A percentile compares a stretch with the other conserved stretches of the same genome.
phyloP scores from a whole-genome alignment of 108 stramenopile species.

The Conticribra weissflogii region DNA sequence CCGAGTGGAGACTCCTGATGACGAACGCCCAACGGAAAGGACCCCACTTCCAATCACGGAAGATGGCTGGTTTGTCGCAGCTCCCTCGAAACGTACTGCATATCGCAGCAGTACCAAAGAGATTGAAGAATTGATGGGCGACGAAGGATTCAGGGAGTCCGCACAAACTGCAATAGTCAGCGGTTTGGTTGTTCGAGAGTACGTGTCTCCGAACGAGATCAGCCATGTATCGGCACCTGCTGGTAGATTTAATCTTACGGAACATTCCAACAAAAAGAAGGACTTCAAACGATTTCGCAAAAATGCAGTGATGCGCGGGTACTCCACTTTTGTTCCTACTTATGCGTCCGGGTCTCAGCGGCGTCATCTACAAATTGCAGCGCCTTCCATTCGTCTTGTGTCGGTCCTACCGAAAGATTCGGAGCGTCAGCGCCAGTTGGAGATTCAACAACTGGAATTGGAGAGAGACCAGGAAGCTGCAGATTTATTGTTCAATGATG shows the following conservation, averaged over 20 bases:
- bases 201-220: slow-evolving; percentile 15
- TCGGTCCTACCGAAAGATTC: slow-evolving; percentile 55
- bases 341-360: background rate
- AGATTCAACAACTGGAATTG: slow-evolving; percentile 51
- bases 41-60: slow-evolving; percentile 37
- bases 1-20: slow-evolving; percentile 24
- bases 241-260: no score
- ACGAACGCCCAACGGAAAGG: slow-evolving; percentile 39
- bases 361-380: background rate
- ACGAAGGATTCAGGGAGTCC: slow-evolving; percentile 17
- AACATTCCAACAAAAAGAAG: slow-evolving; percentile 25
- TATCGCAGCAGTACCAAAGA: slow-evolving; percentile 34
- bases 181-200: slow-evolving; percentile 42
- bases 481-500: slow-evolving; percentile 64
- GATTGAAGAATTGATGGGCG: slow-evolving; percentile 22
- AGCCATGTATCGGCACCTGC: background rate
- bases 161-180: slow-evolving; percentile 40
- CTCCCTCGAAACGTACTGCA: slow-evolving; percentile 34
- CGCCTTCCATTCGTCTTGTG: slow-evolving; percentile 33
- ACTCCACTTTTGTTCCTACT: slow-evolving; percentile 20
- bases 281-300: slow-evolving; percentile 55
- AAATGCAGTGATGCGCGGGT: slow-evolving; percentile 39
- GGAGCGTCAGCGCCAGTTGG: slow-evolving; percentile 53
- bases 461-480: slow-evolving; percentile 63
- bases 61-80: slow-evolving; percentile 53